A percentile compares a stretch with the other conserved stretches of the same genome.
phyloP scores from a whole-genome alignment of 2,329 filamentous ascomycete species.

The Aspergillus aculeatinus region DNA sequence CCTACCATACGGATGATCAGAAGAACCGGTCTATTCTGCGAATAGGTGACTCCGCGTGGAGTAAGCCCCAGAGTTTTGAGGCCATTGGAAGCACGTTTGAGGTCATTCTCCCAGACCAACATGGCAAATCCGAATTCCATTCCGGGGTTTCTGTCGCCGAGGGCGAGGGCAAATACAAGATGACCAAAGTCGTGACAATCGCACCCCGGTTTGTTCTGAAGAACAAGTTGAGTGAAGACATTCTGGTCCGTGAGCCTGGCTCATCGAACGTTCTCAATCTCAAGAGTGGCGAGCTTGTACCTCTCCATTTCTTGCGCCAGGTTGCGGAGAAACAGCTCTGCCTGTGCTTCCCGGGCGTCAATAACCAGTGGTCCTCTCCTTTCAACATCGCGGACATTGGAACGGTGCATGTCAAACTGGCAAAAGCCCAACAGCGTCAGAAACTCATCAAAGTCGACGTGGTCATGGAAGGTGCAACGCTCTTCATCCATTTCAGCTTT shows the following conservation, averaged over 20 bases:
- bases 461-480: conserved; percentile 86
- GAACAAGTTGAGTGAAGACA: conserved; percentile 85
- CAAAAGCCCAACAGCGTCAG: conserved; percentile 85
- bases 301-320: conserved; percentile 86
- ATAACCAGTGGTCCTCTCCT: conserved; percentile 96
- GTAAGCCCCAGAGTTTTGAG: conserved; percentile 96
- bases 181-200: conserved; percentile 92
- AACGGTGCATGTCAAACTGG: conserved; percentile 88
- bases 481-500: conserved; percentile 86
- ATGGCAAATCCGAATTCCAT: conserved; percentile 77
- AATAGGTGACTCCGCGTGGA: conserved; percentile 89
- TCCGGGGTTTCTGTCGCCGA: conserved; percentile 84
- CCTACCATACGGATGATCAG: conserved; percentile 81
- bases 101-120: conserved; percentile 73
- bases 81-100: conserved; percentile 92
- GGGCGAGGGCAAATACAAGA: conserved; percentile 94
- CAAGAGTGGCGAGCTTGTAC: conserved; percentile 74
- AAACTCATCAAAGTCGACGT: conserved; percentile 84
- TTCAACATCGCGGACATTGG: conserved; percentile 97
- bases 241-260: conserved; percentile 87
- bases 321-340: conserved; percentile 83
- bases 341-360: conserved; percentile 87
- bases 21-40: conserved; percentile 87
- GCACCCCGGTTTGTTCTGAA: conserved; percentile 90
- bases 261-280: conserved; percentile 82